Evolutionary conservation across 2,329 filamentous ascomycete genomes (phyloP).

Genomic region (Knufia fluminis): DNA sequence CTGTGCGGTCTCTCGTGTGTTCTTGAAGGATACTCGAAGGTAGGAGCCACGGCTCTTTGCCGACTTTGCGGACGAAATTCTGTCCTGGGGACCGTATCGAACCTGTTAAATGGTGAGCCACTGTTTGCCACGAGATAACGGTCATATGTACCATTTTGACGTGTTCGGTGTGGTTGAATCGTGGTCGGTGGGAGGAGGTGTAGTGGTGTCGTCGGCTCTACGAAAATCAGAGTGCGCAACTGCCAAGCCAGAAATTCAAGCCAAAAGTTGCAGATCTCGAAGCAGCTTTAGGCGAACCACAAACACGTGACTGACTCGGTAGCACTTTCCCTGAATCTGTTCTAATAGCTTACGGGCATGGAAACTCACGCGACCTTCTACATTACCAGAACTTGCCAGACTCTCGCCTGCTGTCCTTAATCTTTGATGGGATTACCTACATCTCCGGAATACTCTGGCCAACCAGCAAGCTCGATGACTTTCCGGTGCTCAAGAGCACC

Average conservation of each 20-base stretch:
- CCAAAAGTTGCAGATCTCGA: no score
- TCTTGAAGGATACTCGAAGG: slow-evolving; percentile 99
- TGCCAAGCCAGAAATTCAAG: not conserved
- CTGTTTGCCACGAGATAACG: not conserved
- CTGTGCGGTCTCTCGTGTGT: slow-evolving; percentile 98
- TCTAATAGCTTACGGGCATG: no score
- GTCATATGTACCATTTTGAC: slow-evolving; percentile 4
- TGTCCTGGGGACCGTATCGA: slow-evolving; percentile 80
- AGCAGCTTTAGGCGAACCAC: no score
- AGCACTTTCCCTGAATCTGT: no score
- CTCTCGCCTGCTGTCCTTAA: no score
- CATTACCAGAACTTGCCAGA: no score
- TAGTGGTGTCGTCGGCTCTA: not conserved
- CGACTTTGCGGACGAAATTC: slow-evolving; percentile 82
- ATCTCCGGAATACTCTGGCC: no score
- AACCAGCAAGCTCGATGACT: no score
- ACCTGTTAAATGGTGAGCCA: slow-evolving; percentile 49
- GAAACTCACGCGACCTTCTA: no score
- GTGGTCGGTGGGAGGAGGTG: not conserved
- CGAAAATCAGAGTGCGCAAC: not conserved
- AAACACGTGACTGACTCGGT: no score
- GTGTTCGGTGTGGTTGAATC: not conserved
- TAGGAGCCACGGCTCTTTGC: slow-evolving; percentile 94
- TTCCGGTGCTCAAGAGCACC: no score
- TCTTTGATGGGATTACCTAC: no score